Evolutionary conservation across 768 basidiomycete genomes (phyloP).

Genomic region (Roridomyces roridus): DNA sequence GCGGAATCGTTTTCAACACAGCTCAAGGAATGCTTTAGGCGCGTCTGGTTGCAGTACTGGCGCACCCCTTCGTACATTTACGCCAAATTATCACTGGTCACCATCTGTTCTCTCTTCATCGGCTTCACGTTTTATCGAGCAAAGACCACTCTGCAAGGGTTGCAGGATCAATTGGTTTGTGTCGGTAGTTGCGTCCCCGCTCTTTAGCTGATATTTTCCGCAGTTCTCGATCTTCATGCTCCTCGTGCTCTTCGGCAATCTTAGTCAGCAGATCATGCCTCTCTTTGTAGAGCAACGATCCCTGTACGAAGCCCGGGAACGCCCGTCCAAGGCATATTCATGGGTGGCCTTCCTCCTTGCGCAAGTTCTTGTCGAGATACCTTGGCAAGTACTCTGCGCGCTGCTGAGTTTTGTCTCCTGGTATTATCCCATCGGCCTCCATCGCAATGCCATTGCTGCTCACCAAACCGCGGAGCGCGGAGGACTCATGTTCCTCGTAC

Average conservation of each 20-base stretch:
- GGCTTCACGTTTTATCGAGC: slow-evolving; percentile 39
- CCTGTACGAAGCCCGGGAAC: slow-evolving; percentile 41
- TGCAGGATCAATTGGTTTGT: slow-evolving; percentile 33
- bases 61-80: slow-evolving; percentile 34
- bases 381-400: slow-evolving; percentile 32
- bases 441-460: slow-evolving; percentile 43
- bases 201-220: not conserved
- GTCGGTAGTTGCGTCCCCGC: not conserved
- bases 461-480: slow-evolving; percentile 42
- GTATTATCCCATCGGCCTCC: slow-evolving; percentile 45
- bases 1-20: slow-evolving; percentile 31
- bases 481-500: slow-evolving; percentile 45
- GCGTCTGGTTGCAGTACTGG: slow-evolving; percentile 36
- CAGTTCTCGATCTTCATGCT: slow-evolving; percentile 36
- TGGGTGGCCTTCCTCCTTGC: slow-evolving; percentile 39
- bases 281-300: slow-evolving; percentile 40
- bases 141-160: slow-evolving; percentile 31
- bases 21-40: slow-evolving; percentile 28
- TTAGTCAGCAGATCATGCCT: slow-evolving; percentile 44
- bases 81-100: slow-evolving; percentile 22
- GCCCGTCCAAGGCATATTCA: slow-evolving; percentile 38
- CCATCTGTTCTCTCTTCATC: slow-evolving; percentile 29
- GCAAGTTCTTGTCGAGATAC: slow-evolving; percentile 39
- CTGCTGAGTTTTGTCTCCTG: slow-evolving; percentile 40
- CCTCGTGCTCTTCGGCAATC: slow-evolving; percentile 33